Conservation (phyloP, 805 yeast species). For the Yamadazyma insecticola region DNA sequence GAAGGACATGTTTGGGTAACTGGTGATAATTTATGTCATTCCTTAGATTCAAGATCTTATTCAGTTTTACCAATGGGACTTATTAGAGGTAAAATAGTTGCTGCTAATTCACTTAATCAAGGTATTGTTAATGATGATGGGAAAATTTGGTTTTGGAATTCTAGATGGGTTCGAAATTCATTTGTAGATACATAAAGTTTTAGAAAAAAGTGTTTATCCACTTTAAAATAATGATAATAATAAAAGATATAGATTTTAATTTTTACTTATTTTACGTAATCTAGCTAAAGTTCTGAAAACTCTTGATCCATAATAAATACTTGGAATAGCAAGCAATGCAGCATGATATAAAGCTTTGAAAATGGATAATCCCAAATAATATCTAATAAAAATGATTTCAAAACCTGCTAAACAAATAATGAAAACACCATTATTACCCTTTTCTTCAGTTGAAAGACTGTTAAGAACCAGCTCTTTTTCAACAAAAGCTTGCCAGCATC, state of each 20-base stretch:
- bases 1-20: slow-evolving; percentile 97
- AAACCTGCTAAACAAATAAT: slow-evolving; percentile 43
- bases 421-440: slow-evolving; percentile 40
- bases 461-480: slow-evolving; percentile 21
- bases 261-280: slow-evolving; percentile 26
- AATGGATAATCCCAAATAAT: slow-evolving; percentile 56
- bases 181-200: slow-evolving; percentile 18
- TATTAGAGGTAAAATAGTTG: slow-evolving; percentile 80
- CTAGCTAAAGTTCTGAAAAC: slow-evolving; percentile 48
- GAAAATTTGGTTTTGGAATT: slow-evolving; percentile 40
- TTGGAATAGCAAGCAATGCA: slow-evolving; percentile 46
- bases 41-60: slow-evolving; percentile 85
- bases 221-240: slow-evolving; percentile 1
- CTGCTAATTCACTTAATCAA: slow-evolving; percentile 52
- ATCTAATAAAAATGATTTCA: slow-evolving; percentile 52
- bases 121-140: slow-evolving; percentile 36
- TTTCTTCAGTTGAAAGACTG: slow-evolving; percentile 27
- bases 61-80: slow-evolving; percentile 87
- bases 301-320: slow-evolving; percentile 60
- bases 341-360: slow-evolving; percentile 52
- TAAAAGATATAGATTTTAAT: slow-evolving; percentile 6
- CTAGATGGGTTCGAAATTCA: slow-evolving; percentile 51
- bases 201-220: neutral
- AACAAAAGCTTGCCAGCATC: slow-evolving; percentile 35
- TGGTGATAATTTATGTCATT: slow-evolving; percentile 86